Conservation (phyloP, 208 protist genomes). For the Crithidia bombi region DNA sequence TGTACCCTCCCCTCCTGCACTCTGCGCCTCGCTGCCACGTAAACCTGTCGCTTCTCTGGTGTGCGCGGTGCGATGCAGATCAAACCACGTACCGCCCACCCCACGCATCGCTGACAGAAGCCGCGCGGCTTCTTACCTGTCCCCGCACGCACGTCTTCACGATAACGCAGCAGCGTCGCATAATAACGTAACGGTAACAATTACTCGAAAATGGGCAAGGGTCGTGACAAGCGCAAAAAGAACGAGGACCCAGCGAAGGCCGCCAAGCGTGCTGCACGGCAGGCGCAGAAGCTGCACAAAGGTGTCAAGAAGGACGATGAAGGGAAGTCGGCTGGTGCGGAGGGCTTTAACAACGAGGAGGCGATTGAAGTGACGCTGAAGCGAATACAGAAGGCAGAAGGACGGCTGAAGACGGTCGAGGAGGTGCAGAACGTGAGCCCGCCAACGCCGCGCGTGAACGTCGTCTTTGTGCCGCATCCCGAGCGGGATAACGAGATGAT, state of each 20-base stretch:
- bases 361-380: constrained; percentile 82
- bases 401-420: constrained; percentile 62
- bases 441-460: constrained; percentile 82
- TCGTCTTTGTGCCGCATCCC: constrained; percentile 78
- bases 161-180: too few species aligned
- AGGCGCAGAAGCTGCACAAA: constrained; percentile 73
- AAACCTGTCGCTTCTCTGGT: too few species aligned
- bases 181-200: too few species aligned
- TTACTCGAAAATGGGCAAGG: constrained; percentile 93
- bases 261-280: constrained; percentile 63
- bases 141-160: too few species aligned
- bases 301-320: constrained; percentile 29
- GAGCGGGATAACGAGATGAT: constrained; percentile 78
- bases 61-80: too few species aligned
- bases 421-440: constrained; percentile 67
- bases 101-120: too few species aligned
- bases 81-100: too few species aligned
- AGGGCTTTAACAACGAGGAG: constrained; percentile 89
- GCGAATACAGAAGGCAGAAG: constrained; percentile 77
- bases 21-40: too few species aligned
- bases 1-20: too few species aligned
- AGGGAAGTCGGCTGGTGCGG: not conserved
- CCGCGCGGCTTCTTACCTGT: too few species aligned
- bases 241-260: constrained; percentile 85
- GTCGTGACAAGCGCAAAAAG: constrained; percentile 92